Conservation (phyloP, 208 protist genomes). For the Acanthamoeba lugdunensis region DNA sequence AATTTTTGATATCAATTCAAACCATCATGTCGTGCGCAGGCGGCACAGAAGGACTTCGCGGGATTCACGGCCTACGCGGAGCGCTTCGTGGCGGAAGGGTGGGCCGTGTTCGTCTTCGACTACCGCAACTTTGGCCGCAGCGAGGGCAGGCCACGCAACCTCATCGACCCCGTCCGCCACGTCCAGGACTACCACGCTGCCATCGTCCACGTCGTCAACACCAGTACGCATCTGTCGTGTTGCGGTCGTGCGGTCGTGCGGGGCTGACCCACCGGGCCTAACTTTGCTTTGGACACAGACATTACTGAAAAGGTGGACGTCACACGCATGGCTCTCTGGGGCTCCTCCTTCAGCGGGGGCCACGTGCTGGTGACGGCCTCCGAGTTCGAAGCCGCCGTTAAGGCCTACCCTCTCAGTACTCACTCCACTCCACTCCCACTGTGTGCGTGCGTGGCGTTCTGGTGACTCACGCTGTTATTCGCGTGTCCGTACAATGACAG, state of each 20-base stretch:
- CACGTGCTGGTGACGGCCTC: slow-evolving; percentile 36
- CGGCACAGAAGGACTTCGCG: slow-evolving; percentile 7
- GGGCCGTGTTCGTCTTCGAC: slow-evolving; percentile 52
- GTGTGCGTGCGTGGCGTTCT: not conserved
- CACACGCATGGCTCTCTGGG: slow-evolving; percentile 34
- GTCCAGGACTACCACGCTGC: slow-evolving; percentile 41
- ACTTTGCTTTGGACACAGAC: not conserved
- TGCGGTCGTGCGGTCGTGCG: no score
- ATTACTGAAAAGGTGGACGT: slow-evolving; percentile 17
- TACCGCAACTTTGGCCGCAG: slow-evolving; percentile 9
- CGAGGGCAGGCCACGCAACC: slow-evolving; percentile 18
- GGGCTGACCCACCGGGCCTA: no score
- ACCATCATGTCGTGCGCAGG: not conserved
- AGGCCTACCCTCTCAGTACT: not conserved
- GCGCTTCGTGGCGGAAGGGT: slow-evolving; percentile 35
- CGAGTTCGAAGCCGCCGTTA: not conserved
- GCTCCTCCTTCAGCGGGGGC: slow-evolving; percentile 42
- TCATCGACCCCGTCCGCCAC: slow-evolving; percentile 5
- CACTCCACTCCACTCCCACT: not conserved
- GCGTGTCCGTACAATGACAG: not conserved
- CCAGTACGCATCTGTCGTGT: not conserved
- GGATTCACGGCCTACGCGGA: not conserved
- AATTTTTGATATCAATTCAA: not conserved
- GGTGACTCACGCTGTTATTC: no score
- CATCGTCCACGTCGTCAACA: slow-evolving; percentile 38